Evolutionary conservation across 139 green algal species (phyloP).

Genomic region (Chlorella ohadii): DNA sequence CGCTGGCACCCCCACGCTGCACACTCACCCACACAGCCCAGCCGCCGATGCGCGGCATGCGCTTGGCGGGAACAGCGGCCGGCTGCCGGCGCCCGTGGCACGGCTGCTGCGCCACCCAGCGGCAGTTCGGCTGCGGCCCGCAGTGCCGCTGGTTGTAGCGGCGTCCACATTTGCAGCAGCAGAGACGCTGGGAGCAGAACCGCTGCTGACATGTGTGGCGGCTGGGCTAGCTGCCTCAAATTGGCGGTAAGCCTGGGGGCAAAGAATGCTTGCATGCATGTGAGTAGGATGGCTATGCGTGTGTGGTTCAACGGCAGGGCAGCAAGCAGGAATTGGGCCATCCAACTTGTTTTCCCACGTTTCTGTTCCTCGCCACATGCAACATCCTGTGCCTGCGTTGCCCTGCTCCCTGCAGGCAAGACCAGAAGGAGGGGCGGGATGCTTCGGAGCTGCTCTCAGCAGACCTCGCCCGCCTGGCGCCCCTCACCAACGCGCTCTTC

Average conservation of each 20-base stretch:
- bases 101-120: slow-evolving; percentile 22
- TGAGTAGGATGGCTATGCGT: too few species aligned
- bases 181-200: slow-evolving; percentile 72
- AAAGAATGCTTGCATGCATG: too few species aligned
- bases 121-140: slow-evolving; percentile 17
- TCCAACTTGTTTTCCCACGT: too few species aligned
- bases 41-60: not conserved
- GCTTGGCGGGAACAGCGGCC: not conserved
- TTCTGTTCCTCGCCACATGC: too few species aligned
- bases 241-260: slow-evolving; percentile 61
- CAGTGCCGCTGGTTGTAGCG: not conserved
- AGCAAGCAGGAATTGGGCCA: too few species aligned
- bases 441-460: slow-evolving; percentile 51
- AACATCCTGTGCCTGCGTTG: not conserved
- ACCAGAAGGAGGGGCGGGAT: slow-evolving; percentile 40
- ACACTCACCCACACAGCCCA: too few species aligned
- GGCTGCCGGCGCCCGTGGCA: not conserved
- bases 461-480: slow-evolving; percentile 65
- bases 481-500: slow-evolving; percentile 80
- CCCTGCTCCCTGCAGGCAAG: not conserved
- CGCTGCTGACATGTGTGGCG: slow-evolving; percentile 86
- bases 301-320: too few species aligned
- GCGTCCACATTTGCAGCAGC: slow-evolving; percentile 56
- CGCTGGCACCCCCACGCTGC: too few species aligned
- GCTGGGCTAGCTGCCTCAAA: slow-evolving; percentile 80